Evolutionary conservation across 768 basidiomycete genomes (phyloP).

Genomic region (Rhodotorula taiwanensis): DNA sequence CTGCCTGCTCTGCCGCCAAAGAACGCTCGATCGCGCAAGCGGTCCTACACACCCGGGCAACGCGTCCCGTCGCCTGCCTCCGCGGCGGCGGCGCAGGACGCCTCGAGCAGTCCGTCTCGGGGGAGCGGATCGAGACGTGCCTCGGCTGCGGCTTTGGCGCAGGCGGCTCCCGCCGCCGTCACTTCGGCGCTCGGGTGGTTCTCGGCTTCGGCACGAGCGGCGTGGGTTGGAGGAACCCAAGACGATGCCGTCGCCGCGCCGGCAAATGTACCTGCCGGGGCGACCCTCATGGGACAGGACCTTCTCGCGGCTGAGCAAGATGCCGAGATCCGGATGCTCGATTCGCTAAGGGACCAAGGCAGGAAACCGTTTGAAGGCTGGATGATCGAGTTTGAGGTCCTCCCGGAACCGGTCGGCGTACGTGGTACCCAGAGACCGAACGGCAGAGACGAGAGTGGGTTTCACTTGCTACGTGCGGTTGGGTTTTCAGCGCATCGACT

Average conservation of each 20-base stretch:
- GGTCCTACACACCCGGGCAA: neutral
- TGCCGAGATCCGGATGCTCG: conserved; percentile 4
- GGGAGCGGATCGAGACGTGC: neutral
- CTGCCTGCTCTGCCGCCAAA: conserved; percentile 2
- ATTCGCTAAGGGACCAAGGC: neutral
- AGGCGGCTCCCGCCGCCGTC: conserved; percentile 11
- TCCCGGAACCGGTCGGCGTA: neutral
- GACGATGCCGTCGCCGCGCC: neutral
- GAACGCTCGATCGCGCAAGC: too few species aligned
- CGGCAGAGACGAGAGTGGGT: conserved; percentile 15
- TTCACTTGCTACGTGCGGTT: too few species aligned
- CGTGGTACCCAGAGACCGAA: neutral
- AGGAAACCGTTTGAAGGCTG: conserved; percentile 20
- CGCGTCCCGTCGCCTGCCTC: neutral
- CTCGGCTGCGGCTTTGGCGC: neutral
- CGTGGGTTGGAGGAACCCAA: neutral
- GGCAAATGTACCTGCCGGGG: too few species aligned
- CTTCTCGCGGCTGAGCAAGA: conserved; percentile 5
- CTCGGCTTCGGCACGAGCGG: conserved; percentile 12
- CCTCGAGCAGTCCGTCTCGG: neutral
- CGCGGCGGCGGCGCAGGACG: neutral
- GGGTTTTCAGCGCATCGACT: too few species aligned
- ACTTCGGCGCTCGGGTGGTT: conserved; percentile 27
- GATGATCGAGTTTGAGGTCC: conserved; percentile 26
- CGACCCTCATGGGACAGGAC: too few species aligned